Evolutionary conservation across 345 rosid genomes (phyloP).

Genomic region (Brassica juncea): DNA sequence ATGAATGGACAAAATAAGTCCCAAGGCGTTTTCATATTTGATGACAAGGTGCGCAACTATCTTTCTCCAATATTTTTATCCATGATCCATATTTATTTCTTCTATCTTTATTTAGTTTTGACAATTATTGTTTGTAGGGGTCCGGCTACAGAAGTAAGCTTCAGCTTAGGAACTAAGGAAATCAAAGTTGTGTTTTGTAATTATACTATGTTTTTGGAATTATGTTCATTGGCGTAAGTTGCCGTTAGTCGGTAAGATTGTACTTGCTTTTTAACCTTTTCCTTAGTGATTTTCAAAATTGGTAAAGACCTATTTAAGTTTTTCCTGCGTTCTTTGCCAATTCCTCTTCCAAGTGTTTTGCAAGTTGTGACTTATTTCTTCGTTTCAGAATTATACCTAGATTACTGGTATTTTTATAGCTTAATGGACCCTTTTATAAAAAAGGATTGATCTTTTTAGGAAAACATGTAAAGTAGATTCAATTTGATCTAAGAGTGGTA

Average conservation of each 20-base stretch:
- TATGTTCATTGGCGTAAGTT: constrained; percentile 40
- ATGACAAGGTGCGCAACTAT: background rate
- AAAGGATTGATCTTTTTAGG: background rate
- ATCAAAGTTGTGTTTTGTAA: constrained; percentile 36
- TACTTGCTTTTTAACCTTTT: background rate
- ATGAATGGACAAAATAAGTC: background rate
- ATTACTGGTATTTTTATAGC: constrained; percentile 40
- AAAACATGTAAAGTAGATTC: background rate
- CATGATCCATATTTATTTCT: background rate
- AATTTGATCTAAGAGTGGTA: too few relatives aligned
- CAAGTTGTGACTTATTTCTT: constrained; percentile 48
- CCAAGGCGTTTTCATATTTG: background rate
- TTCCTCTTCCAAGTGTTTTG: constrained; percentile 37
- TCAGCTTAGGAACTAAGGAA: background rate
- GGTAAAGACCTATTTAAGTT: background rate
- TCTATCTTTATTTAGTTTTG: background rate
- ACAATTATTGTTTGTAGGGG: background rate
- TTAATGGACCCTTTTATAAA: background rate
- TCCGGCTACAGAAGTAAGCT: too few relatives aligned
- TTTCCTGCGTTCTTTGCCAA: constrained; percentile 8
- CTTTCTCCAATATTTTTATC: too few relatives aligned
- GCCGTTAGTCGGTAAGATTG: constrained; percentile 39
- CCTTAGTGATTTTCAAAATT: background rate
- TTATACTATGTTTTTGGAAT: constrained; percentile 37
- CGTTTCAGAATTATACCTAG: constrained; percentile 58